Conservation (phyloP, 2,329 filamentous ascomycete genomes). For the Pseudocercospora crystallina region DNA sequence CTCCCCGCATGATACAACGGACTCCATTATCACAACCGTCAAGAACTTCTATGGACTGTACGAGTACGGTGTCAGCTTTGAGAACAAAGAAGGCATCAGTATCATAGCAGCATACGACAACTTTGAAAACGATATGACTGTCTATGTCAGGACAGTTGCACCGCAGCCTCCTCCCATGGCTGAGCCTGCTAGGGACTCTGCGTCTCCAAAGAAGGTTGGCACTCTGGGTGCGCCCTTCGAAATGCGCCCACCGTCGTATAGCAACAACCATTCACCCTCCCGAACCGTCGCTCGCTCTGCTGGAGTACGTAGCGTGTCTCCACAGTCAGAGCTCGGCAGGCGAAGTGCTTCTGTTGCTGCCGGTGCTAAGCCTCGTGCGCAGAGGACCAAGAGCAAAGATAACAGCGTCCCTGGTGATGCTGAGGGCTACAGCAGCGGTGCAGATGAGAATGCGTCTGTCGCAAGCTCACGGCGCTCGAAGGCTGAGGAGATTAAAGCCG, state of each 20-base stretch:
- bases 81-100: conserved; percentile 83
- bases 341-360: conserved; percentile 77
- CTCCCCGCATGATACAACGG: conserved; percentile 91
- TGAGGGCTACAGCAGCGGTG: conserved; percentile 83
- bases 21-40: conserved; percentile 96
- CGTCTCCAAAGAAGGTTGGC: conserved; percentile 50
- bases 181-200: conserved; percentile 30
- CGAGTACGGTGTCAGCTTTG: conserved; percentile 87
- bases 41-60: conserved; percentile 99
- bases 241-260: conserved; percentile 60
- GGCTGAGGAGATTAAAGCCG: conserved; percentile 85
- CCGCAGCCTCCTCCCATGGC: conserved; percentile 22
- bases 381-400: conserved; percentile 55
- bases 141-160: conserved; percentile 69
- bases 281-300: conserved; percentile 70
- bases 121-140: conserved; percentile 85
- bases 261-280: conserved; percentile 62
- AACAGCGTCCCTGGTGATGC: conserved; percentile 54
- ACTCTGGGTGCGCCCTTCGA: conserved; percentile 65
- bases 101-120: conserved; percentile 97
- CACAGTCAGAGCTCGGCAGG: conserved; percentile 64
- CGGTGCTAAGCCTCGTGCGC: conserved; percentile 55
- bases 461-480: conserved; percentile 71
- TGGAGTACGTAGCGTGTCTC: conserved; percentile 77
- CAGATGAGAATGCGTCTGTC: conserved; percentile 73